Conservation (phyloP, 163 green algal species). For the Prototheca wickerhamii region DNA sequence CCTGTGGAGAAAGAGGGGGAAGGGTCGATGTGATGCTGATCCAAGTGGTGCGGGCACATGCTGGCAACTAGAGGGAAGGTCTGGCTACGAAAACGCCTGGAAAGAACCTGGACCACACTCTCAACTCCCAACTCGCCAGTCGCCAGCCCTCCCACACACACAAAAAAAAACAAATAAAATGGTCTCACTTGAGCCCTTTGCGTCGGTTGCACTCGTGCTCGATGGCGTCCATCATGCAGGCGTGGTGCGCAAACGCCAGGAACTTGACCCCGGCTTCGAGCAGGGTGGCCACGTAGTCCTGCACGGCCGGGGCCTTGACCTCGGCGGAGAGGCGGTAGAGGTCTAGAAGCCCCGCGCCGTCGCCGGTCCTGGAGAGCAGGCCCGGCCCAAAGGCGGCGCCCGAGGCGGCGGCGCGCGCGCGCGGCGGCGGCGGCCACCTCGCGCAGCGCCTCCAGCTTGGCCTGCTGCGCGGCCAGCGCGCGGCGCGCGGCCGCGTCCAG, state of each 20-base stretch:
- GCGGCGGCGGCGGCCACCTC: conserved; percentile 2
- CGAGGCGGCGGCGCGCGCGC: background rate
- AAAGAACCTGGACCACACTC: background rate
- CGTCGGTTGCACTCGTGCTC: conserved; percentile 27
- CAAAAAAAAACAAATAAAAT: background rate
- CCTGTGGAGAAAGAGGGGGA: no score
- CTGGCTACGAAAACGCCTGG: no score
- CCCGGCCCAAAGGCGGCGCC: conserved; percentile 2
- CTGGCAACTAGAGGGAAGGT: no score
- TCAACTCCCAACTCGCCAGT: no score
- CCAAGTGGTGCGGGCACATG: no score
- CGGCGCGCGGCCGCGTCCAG: conserved; percentile 16
- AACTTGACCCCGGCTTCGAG: conserved; percentile 59
- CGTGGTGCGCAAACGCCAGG: conserved; percentile 69
- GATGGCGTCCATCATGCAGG: conserved; percentile 48
- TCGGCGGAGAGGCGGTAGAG: conserved; percentile 45
- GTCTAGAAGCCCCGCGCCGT: conserved; percentile 41
- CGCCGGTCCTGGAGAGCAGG: conserved; percentile 1
- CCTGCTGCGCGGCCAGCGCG: conserved; percentile 15
- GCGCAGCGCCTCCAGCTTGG: conserved; percentile 20
- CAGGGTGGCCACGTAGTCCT: conserved; percentile 57
- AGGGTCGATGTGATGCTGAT: no score
- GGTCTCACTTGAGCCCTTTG: conserved; percentile 3
- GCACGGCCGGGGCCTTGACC: conserved; percentile 44
- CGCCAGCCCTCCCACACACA: no score